Evolutionary conservation across 164 flowering plant genomes (phyloP).

Genomic region (Akebia trifoliata): DNA sequence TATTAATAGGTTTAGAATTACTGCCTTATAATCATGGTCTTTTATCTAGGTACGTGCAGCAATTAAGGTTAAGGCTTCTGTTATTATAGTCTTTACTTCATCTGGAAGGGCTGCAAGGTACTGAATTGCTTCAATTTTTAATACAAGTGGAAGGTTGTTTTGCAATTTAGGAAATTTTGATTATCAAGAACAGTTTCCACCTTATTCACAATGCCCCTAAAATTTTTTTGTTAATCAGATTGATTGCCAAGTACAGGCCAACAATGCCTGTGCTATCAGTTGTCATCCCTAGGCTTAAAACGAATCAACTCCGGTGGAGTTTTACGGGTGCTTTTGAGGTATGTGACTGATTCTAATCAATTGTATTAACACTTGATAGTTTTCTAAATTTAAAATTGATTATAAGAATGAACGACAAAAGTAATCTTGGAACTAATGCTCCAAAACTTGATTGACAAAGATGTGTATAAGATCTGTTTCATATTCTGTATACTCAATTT

Average conservation of each 20-base stretch:
- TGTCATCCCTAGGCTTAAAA: constrained; percentile 82
- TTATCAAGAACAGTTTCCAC: not conserved
- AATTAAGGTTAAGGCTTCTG: constrained; percentile 87
- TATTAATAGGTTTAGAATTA: not conserved
- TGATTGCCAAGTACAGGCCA: constrained; percentile 91
- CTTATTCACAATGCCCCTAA: not conserved
- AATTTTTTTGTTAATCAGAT: constrained; percentile 35
- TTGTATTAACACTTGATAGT: too few species aligned
- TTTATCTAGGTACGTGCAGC: constrained; percentile 74
- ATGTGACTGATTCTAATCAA: constrained; percentile 2
- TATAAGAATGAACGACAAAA: too few species aligned
- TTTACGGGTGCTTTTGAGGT: constrained; percentile 96
- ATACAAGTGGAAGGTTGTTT: too few species aligned
- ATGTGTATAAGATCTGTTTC: too few species aligned
- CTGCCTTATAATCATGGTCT: not conserved
- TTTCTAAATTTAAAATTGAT: too few species aligned
- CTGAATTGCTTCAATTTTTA: not conserved
- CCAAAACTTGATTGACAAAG: not conserved
- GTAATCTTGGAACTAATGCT: not conserved
- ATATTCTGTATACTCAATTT: not conserved
- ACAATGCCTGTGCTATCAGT: constrained; percentile 93
- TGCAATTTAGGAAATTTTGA: too few species aligned
- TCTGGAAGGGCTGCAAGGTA: constrained; percentile 97
- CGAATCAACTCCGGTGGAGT: constrained; percentile 84
- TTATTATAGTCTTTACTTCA: constrained; percentile 78